Percentiles rank a stretch among this genome's conserved stretches.
These are phyloP conservation scores for Penicillium sp. DNA, from an alignment of 2,329 filamentous ascomycete genomes.

Conservation along the genomic window DNA sequence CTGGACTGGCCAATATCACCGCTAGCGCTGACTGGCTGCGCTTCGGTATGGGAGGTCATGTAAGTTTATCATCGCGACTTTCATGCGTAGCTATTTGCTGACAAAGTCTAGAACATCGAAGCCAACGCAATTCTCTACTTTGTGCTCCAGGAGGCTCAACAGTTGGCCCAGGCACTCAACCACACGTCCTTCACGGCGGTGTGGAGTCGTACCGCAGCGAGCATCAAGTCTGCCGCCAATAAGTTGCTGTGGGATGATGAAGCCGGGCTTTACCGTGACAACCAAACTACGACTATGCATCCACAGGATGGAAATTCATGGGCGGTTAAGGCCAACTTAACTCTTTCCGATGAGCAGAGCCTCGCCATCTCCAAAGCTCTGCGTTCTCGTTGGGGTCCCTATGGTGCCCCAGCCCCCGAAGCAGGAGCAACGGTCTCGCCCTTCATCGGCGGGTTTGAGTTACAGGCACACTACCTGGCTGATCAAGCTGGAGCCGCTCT, in stretches of 20 bases:
- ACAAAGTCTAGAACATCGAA: constrained; percentile 20
- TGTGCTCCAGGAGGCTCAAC: constrained; percentile 22
- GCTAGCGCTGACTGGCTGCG: constrained; percentile 46
- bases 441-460: constrained; percentile 43
- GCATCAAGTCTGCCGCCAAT: constrained; percentile 27
- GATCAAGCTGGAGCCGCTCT: constrained; percentile 38
- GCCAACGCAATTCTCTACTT: constrained; percentile 46
- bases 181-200: constrained; percentile 11
- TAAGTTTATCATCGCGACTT: constrained; percentile 10
- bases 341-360: constrained; percentile 21
- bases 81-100: neutral
- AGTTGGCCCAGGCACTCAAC: constrained; percentile 20
- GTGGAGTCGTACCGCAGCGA: constrained; percentile 20
- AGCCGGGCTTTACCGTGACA: constrained; percentile 26
- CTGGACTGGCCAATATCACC: constrained; percentile 47
- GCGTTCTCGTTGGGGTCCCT: constrained; percentile 41
- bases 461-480: constrained; percentile 43
- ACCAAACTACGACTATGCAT: constrained; percentile 27
- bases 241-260: constrained; percentile 25
- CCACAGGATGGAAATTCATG: constrained; percentile 39
- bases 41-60: constrained; percentile 50
- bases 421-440: constrained; percentile 40
- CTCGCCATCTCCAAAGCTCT: constrained; percentile 37
- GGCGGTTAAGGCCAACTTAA: constrained; percentile 36
- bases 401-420: constrained; percentile 46